Base-by-base conservation (phyloP, 2,329 filamentous ascomycete species). In the Arthrobotrys conoides region DNA sequence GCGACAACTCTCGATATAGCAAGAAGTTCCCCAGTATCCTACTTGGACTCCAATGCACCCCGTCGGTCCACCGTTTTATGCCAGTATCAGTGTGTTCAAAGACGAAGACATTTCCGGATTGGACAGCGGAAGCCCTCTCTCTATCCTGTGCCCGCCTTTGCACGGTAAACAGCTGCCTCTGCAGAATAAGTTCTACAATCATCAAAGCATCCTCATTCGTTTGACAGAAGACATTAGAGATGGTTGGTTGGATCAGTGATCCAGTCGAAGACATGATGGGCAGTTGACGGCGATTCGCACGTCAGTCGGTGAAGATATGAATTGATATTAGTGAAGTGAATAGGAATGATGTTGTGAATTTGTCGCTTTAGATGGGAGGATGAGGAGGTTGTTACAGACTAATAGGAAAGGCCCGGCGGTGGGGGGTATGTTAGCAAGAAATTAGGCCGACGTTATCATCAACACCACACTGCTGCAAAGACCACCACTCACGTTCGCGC, bases 51-150 rank as follows among this genome's bases (percentile, higher is more conserved):
- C 94, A 97, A 5, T 91, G 91, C 10, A 95, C 90, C 14, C 94
- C 94, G 81, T 97, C 94, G 0, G 94, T 97, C 94, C 94, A 97
- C 71, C 94, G 88, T 86, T 96, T 96, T 85, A 97, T 97, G 4
- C 93, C 93, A 0, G 94, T 96, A 0, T 93, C 91, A 79, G 93
- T 91, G 84, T 97, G 93, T 83, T 97, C 93, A 84, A 97, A 97
- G 81, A 97, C 93, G 85, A 97, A 96, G 57, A 97, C 89, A 81
- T 92, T 91, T 41, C 94, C 94, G 81, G 93, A 96, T 81, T 89
- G 89, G 83, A 97, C 96, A 65, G 97, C 88, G 20, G 89, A 87
- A 24, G 87, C 87, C 65, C 94, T 89, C 84, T 97, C 94, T 65
- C 93, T 88, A 82, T 97, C 94, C 83, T 97, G 93, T 0, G 94